Percentiles rank a stretch among this genome's conserved stretches.
Conservation (phyloP, 2,329 filamentous ascomycete species). For the Apiospora malaysiana region DNA sequence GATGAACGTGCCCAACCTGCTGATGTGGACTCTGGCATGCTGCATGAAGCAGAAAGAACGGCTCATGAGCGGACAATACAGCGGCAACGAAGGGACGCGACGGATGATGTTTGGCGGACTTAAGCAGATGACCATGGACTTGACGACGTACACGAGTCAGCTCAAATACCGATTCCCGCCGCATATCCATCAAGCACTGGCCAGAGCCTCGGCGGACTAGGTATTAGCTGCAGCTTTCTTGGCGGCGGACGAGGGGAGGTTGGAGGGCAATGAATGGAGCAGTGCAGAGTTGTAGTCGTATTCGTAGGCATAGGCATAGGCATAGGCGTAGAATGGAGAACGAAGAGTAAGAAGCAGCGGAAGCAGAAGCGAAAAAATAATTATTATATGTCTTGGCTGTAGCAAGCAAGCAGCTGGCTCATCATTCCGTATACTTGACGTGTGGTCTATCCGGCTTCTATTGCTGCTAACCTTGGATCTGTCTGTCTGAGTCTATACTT, state of each 20-base stretch:
- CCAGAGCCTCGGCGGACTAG: conserved; percentile 76
- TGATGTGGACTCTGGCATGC: conserved; percentile 92
- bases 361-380: no score
- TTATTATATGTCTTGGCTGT: no score
- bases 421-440: no score
- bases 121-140: conserved; percentile 81
- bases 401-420: no score
- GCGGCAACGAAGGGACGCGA: conserved; percentile 70
- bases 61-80: conserved; percentile 74
- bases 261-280: background rate
- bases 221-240: background rate
- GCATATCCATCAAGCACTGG: conserved; percentile 85
- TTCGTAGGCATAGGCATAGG: no score
- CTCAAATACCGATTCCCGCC: conserved; percentile 89
- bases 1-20: conserved; percentile 85
- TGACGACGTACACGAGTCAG: conserved; percentile 93
- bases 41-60: conserved; percentile 80
- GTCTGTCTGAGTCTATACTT: no score
- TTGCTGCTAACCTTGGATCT: no score
- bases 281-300: no score
- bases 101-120: conserved; percentile 71
- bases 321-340: background rate
- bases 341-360: no score
- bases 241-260: background rate
- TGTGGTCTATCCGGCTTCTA: no score